Percentiles rank a stretch among this genome's conserved stretches.
Conservation (phyloP, 225 moss, liverwort and hornwort species). For the Thuidium tamariscinum region DNA sequence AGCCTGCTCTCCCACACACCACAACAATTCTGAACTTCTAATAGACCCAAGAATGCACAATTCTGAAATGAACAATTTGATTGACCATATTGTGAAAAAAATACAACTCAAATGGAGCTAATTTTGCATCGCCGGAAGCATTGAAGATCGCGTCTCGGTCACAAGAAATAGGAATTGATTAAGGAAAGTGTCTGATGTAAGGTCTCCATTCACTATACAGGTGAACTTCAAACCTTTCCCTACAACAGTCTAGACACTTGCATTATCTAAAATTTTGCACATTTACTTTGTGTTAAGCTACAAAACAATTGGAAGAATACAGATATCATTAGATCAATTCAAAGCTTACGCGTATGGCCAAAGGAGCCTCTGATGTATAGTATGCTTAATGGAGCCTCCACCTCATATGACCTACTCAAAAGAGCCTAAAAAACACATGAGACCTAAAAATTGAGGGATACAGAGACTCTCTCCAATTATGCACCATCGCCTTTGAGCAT, state of each 20-base stretch:
- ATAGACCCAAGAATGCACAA: neutral
- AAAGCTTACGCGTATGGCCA: neutral
- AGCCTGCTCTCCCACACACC: conserved; percentile 26
- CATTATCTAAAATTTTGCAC: neutral
- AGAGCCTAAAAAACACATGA: neutral
- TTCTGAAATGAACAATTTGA: neutral
- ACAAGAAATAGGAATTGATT: neutral
- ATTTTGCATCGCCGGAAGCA: neutral
- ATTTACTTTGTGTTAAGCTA: neutral
- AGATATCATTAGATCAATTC: neutral
- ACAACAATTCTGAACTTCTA: neutral
- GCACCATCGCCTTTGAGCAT: neutral
- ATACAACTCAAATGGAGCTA: neutral
- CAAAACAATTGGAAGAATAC: neutral
- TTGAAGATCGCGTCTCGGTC: neutral
- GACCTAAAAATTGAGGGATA: neutral
- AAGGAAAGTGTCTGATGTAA: neutral
- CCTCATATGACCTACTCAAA: neutral
- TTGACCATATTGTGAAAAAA: neutral
- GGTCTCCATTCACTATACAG: neutral
- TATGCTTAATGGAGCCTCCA: no score
- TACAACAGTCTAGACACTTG: neutral
- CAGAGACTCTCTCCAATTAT: no score
- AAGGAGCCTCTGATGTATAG: neutral
- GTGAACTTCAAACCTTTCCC: neutral